phyloP scores from a whole-genome alignment of 2,329 filamentous ascomycete species.

The Dryadomyces sulphureus region DNA sequence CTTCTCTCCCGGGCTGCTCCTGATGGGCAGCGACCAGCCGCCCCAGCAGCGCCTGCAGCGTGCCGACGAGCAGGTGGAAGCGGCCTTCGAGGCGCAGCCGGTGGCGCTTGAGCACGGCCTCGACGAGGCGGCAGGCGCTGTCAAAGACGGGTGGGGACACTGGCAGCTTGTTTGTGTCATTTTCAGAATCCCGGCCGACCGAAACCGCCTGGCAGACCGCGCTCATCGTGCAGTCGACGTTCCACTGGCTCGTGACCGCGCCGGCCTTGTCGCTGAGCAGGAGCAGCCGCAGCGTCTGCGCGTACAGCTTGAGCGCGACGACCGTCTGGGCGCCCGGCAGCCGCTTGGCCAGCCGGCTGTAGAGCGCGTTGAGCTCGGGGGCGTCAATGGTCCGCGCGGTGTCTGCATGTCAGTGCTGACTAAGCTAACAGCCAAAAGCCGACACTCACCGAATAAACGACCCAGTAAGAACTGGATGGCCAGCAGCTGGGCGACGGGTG shows the following conservation, averaged over 20 bases:
- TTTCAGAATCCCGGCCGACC: conserved; percentile 9
- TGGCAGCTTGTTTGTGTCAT: conserved; percentile 3
- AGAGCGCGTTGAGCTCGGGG: conserved; percentile 25
- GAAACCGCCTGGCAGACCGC: conserved; percentile 23
- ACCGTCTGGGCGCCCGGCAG: conserved; percentile 17
- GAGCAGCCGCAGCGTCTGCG: conserved; percentile 27
- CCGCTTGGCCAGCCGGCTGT: conserved; percentile 23
- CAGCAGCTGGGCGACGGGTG: conserved; percentile 25
- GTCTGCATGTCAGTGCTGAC: conserved; percentile 1
- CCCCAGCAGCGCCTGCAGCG: conserved; percentile 40
- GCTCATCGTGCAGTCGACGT: conserved; percentile 37
- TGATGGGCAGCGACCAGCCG: conserved; percentile 30
- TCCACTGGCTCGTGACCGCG: conserved; percentile 40
- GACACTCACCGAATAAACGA: conserved; percentile 22
- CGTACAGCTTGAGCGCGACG: conserved; percentile 22
- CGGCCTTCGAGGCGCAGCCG: conserved; percentile 46
- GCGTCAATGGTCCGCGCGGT: not conserved
- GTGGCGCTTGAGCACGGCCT: conserved; percentile 41
- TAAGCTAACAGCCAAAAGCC: not conserved
- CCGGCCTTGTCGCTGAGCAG: conserved; percentile 30
- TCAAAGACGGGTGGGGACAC: conserved; percentile 23
- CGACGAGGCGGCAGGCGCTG: conserved; percentile 36
- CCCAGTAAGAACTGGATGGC: conserved; percentile 28
- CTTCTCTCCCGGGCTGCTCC: conserved; percentile 9
- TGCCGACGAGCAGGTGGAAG: conserved; percentile 40